Evolutionary conservation across 2,329 filamentous ascomycete species (phyloP).

Genomic region (Saccharata proteae): DNA sequence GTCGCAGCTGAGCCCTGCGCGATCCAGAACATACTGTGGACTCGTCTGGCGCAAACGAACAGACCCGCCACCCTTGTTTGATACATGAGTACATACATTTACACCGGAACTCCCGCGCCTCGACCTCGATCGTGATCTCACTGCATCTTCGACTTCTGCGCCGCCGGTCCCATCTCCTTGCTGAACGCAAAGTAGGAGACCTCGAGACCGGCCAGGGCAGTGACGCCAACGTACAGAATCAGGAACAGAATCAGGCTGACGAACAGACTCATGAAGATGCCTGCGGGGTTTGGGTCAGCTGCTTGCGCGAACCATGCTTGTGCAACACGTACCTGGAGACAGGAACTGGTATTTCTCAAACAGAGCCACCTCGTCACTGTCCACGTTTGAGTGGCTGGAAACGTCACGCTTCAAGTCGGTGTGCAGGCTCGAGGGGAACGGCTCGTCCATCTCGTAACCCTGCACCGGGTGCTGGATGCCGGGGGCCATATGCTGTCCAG

Average conservation of each 20-base stretch:
- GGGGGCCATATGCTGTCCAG: constrained; percentile 10
- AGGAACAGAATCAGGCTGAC: constrained; percentile 58
- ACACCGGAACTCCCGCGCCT: too few species aligned
- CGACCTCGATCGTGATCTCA: too few species aligned
- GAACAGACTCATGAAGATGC: constrained; percentile 77
- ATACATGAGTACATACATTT: too few species aligned
- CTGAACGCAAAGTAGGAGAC: constrained; percentile 93
- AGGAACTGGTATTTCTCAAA: constrained; percentile 96
- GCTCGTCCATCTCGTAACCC: constrained; percentile 51
- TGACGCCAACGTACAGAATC: constrained; percentile 69
- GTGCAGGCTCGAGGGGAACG: constrained; percentile 51
- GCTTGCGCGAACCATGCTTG: not conserved
- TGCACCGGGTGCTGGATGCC: constrained; percentile 10
- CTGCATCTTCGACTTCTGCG: too few species aligned
- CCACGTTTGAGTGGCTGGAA: constrained; percentile 20
- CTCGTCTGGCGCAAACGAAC: too few species aligned
- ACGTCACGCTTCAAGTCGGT: constrained; percentile 63
- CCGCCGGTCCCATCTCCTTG: constrained; percentile 84
- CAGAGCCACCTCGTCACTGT: constrained; percentile 29
- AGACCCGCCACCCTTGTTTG: too few species aligned
- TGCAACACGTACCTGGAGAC: constrained; percentile 56
- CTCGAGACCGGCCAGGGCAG: constrained; percentile 65
- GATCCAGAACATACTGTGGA: too few species aligned
- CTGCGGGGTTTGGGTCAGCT: constrained; percentile 30
- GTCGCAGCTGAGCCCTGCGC: too few species aligned